A percentile compares a stretch with the other conserved stretches of the same genome.
These are phyloP conservation scores for Cymbopogon citratus DNA, from an alignment of 176 grass and related monocot species.

Conservation along the genomic window DNA sequence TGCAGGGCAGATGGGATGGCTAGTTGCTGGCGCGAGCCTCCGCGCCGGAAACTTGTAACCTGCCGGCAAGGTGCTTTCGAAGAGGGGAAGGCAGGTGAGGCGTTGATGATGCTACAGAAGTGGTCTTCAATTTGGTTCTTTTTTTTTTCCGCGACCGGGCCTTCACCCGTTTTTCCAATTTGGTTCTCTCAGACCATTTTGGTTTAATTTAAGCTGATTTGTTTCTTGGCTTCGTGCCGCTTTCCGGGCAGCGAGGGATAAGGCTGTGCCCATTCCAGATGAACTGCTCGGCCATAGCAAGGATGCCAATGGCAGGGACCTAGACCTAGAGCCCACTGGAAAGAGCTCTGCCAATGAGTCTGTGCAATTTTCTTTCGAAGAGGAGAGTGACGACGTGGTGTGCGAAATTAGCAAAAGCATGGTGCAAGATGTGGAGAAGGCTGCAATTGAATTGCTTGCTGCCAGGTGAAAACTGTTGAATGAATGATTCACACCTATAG, in stretches of 20 bases:
- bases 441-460: constrained; percentile 74
- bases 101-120: neutral
- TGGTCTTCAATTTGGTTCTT: neutral
- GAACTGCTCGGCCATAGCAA: neutral
- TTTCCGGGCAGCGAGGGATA: constrained; percentile 1
- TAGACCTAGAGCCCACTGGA: neutral
- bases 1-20: constrained; percentile 15
- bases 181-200: neutral
- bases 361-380: constrained; percentile 18
- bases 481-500: neutral
- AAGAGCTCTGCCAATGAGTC: neutral
- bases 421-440: constrained; percentile 46
- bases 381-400: constrained; percentile 8
- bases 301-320: neutral
- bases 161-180: too few species aligned
- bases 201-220: neutral
- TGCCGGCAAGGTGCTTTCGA: neutral
- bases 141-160: too few species aligned
- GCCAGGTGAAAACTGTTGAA: constrained; percentile 29
- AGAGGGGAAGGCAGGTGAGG: constrained; percentile 14
- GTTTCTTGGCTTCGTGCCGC: neutral
- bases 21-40: neutral
- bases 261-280: neutral
- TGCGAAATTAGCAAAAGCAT: constrained; percentile 41
- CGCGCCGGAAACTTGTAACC: neutral